Conservation (phyloP, 2,329 filamentous ascomycete species). For the Colletotrichum coccodes region DNA sequence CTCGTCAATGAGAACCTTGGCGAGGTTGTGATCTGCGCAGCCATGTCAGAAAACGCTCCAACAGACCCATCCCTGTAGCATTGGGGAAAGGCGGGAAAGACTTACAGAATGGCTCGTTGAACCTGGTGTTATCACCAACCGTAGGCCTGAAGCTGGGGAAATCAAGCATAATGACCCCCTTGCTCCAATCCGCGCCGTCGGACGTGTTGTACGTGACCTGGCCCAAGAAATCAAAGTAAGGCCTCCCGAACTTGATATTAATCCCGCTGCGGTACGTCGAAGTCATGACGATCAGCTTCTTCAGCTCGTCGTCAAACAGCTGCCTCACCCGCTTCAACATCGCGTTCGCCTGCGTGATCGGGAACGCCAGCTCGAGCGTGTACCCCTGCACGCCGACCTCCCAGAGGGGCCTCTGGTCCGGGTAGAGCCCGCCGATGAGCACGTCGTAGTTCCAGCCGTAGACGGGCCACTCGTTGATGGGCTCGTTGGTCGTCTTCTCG, state of each 20-base stretch:
- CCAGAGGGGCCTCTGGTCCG: constrained; percentile 58
- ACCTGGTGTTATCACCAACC: constrained; percentile 56
- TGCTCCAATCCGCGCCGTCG: constrained; percentile 59
- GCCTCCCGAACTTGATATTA: constrained; percentile 62
- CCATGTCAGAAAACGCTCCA: background rate
- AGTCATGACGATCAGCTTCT: constrained; percentile 57
- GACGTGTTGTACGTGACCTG: constrained; percentile 59
- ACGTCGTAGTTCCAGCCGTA: constrained; percentile 66
- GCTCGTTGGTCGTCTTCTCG: constrained; percentile 57
- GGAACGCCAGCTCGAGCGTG: constrained; percentile 63
- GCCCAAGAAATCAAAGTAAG: constrained; percentile 59
- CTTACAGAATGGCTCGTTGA: constrained; percentile 62
- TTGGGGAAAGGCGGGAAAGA: constrained; percentile 7
- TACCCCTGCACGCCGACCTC: constrained; percentile 58
- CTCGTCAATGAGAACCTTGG: constrained; percentile 57
- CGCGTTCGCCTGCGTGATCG: constrained; percentile 58
- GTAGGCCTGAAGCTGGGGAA: constrained; percentile 59
- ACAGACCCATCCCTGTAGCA: background rate
- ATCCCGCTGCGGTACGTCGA: constrained; percentile 62
- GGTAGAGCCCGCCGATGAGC: constrained; percentile 61
- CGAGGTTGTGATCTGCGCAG: constrained; percentile 52
- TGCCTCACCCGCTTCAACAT: constrained; percentile 59
- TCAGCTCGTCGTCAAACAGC: constrained; percentile 58
- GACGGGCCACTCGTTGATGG: constrained; percentile 58
- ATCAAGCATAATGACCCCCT: constrained; percentile 64